Evolutionary conservation across 768 basidiomycete species (phyloP).

Genomic region (Neoboletus magnificus): DNA sequence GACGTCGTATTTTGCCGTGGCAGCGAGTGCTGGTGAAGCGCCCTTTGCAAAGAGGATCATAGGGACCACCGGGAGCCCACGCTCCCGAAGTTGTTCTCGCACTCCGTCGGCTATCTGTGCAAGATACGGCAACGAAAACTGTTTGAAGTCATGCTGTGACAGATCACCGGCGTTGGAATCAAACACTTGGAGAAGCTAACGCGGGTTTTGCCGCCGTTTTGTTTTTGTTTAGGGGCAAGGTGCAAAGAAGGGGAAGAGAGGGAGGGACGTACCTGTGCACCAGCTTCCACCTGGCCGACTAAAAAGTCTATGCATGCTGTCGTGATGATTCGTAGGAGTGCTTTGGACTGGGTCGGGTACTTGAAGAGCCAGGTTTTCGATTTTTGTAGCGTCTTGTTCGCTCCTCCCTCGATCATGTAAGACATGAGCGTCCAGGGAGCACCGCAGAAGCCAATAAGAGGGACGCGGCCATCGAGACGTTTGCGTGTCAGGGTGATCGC

Average conservation of each 20-base stretch:
- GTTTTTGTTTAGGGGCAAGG: neutral
- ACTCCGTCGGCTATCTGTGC: slow-evolving; percentile 70
- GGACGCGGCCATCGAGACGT: slow-evolving; percentile 82
- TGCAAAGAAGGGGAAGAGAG: too few species aligned
- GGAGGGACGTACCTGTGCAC: slow-evolving; percentile 77
- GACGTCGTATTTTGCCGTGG: slow-evolving; percentile 75
- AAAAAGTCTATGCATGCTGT: slow-evolving; percentile 86
- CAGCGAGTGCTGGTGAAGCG: slow-evolving; percentile 72
- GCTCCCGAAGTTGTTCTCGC: slow-evolving; percentile 50
- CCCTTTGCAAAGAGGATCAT: slow-evolving; percentile 97
- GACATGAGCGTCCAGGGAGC: slow-evolving; percentile 98
- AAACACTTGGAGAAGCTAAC: slow-evolving; percentile 79
- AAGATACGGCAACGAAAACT: slow-evolving; percentile 81
- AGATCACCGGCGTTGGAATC: slow-evolving; percentile 96
- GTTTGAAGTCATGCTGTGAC: slow-evolving; percentile 78
- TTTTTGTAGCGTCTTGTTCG: slow-evolving; percentile 86
- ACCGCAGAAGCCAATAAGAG: slow-evolving; percentile 95
- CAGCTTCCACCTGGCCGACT: slow-evolving; percentile 90
- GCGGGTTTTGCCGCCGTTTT: neutral
- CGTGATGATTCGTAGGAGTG: slow-evolving; percentile 76
- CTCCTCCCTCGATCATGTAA: slow-evolving; percentile 98
- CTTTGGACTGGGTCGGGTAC: slow-evolving; percentile 79
- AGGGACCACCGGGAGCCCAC: slow-evolving; percentile 58
- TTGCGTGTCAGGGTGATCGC: slow-evolving; percentile 85
- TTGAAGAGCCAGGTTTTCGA: slow-evolving; percentile 94